Evolutionary conservation across 306 rosid species (phyloP).

Genomic region (Senna tora): DNA sequence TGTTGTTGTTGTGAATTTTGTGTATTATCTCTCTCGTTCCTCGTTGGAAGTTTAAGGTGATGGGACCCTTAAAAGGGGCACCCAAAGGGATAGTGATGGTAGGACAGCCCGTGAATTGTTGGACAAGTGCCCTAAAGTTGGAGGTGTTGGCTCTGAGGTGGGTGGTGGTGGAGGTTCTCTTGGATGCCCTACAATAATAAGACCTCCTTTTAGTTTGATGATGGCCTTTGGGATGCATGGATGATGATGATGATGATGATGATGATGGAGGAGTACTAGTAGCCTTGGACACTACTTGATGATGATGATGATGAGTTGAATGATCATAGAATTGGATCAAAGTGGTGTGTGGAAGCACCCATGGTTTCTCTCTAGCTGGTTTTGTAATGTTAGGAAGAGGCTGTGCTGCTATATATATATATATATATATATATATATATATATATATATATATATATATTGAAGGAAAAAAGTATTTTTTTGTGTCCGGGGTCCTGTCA

Average conservation of each 20-base stretch:
- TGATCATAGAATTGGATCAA: too few species aligned
- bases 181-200: conserved; percentile 69
- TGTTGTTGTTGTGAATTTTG: conserved; percentile 15
- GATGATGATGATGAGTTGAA: not conserved
- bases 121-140: conserved; percentile 79
- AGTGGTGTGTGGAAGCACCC: too few species aligned
- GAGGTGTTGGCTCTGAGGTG: conserved; percentile 70
- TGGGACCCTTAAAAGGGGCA: conserved; percentile 60
- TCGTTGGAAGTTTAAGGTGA: conserved; percentile 66
- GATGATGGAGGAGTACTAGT: not conserved
- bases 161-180: conserved; percentile 67
- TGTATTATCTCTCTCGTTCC: conserved; percentile 35
- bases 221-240: conserved; percentile 42
- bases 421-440: too few species aligned
- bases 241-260: not conserved
- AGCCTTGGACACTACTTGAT: not conserved
- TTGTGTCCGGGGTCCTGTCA: too few species aligned
- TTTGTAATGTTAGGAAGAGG: too few species aligned
- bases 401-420: too few species aligned
- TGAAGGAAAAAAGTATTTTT: too few species aligned
- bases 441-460: too few species aligned
- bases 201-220: conserved; percentile 58
- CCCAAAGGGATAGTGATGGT: conserved; percentile 43
- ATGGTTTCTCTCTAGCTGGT: too few species aligned
- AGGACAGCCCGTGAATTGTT: conserved; percentile 82